Base-by-base conservation (phyloP, 345 rosid species). In the Salix brachista region DNA sequence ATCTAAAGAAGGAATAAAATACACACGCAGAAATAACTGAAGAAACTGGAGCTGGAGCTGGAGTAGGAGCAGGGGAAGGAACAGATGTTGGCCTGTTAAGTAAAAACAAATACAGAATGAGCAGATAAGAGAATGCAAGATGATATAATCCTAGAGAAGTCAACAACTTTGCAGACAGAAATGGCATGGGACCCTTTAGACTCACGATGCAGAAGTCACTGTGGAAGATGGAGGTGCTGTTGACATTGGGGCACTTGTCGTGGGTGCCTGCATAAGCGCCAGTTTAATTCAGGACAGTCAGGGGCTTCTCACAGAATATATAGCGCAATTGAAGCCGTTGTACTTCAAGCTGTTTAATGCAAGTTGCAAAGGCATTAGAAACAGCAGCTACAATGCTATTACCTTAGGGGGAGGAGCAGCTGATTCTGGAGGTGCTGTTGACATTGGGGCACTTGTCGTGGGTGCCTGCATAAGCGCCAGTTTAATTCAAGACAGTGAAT, bases 331-430 rank as follows among this genome's bases (percentile, higher is more conserved):
- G 34, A 58, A 74, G 54, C 54, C 26, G 30, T 9, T 14, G 8
- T 1, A 36, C 69, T 26, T 37, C 2, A 16, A 54, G 32, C 32
- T 52, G 25, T 8, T 23, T n/a, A 25, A 37, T 23, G 26, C 18
- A 23, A 37, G 8, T 39, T 21, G 25, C 28, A 13, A 50, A 62
- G 61, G 46, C 75, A 68, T 48, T 8, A 28, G 1, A 67, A 36
- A 54, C 34, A 6, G n/a, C 52, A 61, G 44, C 21, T 13, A 19
- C 14, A 25, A 11, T 41, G 16, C 2, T 37, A 70, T 83, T 56
- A 86, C 97, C 89, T 80, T 88, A 68, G 77, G 25, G 80, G 90
- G 65, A 60, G 87, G 78, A n/a, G 84, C 86, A 79, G 88, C 73
- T 72, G 91, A 84, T 64, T 26, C 86, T 66, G 79, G 93, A 81